Conservation (phyloP, 176 grass and related monocot species). For the Chloris gayana region DNA sequence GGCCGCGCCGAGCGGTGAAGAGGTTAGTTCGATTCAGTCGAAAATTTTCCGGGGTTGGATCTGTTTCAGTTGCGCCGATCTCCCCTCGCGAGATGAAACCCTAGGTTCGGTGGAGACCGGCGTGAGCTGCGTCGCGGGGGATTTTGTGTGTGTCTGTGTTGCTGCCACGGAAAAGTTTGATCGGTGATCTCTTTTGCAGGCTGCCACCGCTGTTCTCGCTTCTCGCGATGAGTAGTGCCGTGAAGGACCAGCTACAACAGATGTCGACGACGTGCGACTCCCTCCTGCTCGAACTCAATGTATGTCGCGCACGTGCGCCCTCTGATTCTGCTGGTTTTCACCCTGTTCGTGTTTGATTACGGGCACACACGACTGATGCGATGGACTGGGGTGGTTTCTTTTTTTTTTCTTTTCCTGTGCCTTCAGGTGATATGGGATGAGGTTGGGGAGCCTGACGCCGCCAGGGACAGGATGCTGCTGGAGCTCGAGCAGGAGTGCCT, state of each 20-base stretch:
- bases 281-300: conserved; percentile 80
- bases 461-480: conserved; percentile 64
- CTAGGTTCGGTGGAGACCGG: conserved; percentile 20
- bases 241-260: conserved; percentile 64
- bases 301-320: conserved; percentile 1
- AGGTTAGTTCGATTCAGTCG: conserved; percentile 24
- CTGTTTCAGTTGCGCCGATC: background rate
- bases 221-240: conserved; percentile 49
- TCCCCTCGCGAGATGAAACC: background rate
- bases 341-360: background rate
- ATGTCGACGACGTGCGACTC: conserved; percentile 68
- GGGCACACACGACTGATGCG: background rate
- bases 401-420: background rate
- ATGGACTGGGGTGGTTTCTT: background rate
- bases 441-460: conserved; percentile 65
- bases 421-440: conserved; percentile 86
- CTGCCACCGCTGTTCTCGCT: background rate
- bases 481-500: conserved; percentile 82
- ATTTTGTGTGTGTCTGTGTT: background rate
- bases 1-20: conserved; percentile 29
- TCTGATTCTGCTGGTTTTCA: background rate
- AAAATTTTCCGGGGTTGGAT: conserved; percentile 30
- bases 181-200: conserved; percentile 32
- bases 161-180: conserved; percentile 13
- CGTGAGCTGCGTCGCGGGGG: background rate